Base-by-base conservation (phyloP, 1,284 basidiomycete genomes). In the Ganoderma lucidum region DNA sequence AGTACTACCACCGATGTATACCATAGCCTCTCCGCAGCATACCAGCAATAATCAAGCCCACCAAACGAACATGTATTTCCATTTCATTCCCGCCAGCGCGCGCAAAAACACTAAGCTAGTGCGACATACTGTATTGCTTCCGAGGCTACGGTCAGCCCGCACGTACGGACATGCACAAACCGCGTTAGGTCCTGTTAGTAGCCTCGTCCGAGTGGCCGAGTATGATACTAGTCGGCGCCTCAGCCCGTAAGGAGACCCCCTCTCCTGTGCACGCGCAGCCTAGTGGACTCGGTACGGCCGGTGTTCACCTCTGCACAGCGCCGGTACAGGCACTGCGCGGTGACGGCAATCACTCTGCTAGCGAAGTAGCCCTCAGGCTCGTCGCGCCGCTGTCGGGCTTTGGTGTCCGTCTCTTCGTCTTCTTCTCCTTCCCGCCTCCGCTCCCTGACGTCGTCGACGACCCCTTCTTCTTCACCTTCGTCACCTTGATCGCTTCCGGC, bases 401-500 rank as follows among this genome's bases (percentile, higher is more conserved):
- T 56, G 76, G 72, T 72, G 84, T 85, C 81, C 86, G 85, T 85
- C 89, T 92, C 83, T 91, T 91, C 79, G 88, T 90, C 84, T 90
- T 91, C 83, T 91, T 91, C 79, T 87, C 91, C 66, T 44, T 19
- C 83, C 81, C 63, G 85, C 84, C 17, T 61, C 82, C 82, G n/a
- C 68, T 44, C 17, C 83, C 81, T 63, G 85, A 84, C 15, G 32
- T n/a, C 39, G 35, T 35, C 35, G 35, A 35, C 35, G 39, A 41
- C 12, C 78, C 80, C 80, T 93, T 94, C 85, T 94, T 95, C 78
- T 87, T 90, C 44, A 87, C 83, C 53, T 91, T 85, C 15, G 86
- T 89, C 53, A 95, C 93, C 76, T 90, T 91, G 77, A 94, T 93
- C 1, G 92, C 87, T 62, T 92, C 89, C 12, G 91, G 90, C 2